phyloP scores from a whole-genome alignment of 495 filamentous ascomycete species.

The Penicillium turbatum region DNA sequence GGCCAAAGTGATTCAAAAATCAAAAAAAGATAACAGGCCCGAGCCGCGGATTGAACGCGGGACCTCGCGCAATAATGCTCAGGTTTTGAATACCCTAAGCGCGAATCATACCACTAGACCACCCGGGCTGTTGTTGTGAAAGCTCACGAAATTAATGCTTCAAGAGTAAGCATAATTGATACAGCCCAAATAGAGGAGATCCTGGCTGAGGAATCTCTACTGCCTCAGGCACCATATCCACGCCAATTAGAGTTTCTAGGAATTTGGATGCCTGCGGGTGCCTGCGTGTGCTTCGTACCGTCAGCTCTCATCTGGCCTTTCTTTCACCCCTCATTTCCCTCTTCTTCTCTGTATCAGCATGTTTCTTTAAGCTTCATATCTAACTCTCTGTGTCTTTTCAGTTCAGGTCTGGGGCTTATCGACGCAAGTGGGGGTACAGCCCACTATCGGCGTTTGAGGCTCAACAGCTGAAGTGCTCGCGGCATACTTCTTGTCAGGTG shows the following conservation, averaged over 20 bases:
- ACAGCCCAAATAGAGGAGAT: no score
- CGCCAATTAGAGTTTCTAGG: constrained; percentile 16
- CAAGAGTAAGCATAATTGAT: no score
- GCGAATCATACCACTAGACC: constrained; percentile 47
- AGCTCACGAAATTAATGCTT: neutral
- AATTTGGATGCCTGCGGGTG: constrained; percentile 27
- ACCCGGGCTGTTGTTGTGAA: constrained; percentile 22
- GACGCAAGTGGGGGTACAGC: constrained; percentile 2
- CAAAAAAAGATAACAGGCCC: constrained; percentile 6
- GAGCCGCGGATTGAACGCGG: constrained; percentile 38
- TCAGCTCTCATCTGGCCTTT: constrained; percentile 9
- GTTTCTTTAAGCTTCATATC: neutral
- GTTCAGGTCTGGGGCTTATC: constrained; percentile 4
- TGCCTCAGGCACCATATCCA: neutral
- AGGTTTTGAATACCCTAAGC: constrained; percentile 33
- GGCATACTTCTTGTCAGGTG: neutral
- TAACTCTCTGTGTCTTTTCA: neutral
- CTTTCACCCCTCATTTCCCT: constrained; percentile 1
- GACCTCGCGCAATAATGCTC: constrained; percentile 33
- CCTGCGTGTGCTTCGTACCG: neutral
- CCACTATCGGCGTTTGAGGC: constrained; percentile 5
- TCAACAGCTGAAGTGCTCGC: constrained; percentile 3
- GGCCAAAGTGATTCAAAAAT: no score
- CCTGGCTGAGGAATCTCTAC: neutral
- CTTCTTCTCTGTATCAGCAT: neutral